Evolutionary conservation across 495 filamentous ascomycete genomes (phyloP), one percentile per base, ranked within the genome.

Genomic region (Tuber brumale): DNA sequence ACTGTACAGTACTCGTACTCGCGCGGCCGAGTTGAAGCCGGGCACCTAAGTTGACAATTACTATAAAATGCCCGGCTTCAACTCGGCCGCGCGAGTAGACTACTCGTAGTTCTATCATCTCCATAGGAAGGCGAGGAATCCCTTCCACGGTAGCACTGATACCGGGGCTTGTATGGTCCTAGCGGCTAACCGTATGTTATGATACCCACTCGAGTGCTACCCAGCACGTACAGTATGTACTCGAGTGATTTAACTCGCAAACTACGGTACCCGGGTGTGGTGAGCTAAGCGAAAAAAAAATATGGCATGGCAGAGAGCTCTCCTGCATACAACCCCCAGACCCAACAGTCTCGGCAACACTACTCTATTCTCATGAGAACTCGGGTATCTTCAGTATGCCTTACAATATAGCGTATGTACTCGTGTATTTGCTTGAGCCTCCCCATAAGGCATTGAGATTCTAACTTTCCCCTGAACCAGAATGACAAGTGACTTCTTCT

Each of bases 401-500:
- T 72, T 90, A 91, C 85, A 93, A 92, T 79, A 93, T 93, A 84
- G 91, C 91, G 90, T 91, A 84, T 83, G 89, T 86, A 21, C 73
- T 21, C 70, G 51, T 43, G 35, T 27, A 3, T 27, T 41, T 31
- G 41, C 46, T 61, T 78, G 31, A 14, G 42, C 37, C 48, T n/a
- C 21, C 57, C 69, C 16, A 19, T 27, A 44, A 31, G n/a, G 35
- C 1, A 69, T 66, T 31, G 23, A 79, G 48, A 80, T 82, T 70
- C 83, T 81, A 57, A 73, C 66, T 51, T 39, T 70, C 42, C 18
- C 43, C 70, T n/a, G n/a, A 6, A 72, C 69, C 81, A 92, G 90
- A 70, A 98, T 99, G 95, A 92, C 97, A 87, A 94, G 95, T 88
- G 95, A 99, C 86, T 97, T 95, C 89, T 99, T 99, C 89, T 99